Percentiles rank a stretch among this genome's conserved stretches.
These are phyloP conservation scores for Psilocybe sp. DNA, from an alignment of 768 basidiomycete species.

Conservation along the genomic window DNA sequence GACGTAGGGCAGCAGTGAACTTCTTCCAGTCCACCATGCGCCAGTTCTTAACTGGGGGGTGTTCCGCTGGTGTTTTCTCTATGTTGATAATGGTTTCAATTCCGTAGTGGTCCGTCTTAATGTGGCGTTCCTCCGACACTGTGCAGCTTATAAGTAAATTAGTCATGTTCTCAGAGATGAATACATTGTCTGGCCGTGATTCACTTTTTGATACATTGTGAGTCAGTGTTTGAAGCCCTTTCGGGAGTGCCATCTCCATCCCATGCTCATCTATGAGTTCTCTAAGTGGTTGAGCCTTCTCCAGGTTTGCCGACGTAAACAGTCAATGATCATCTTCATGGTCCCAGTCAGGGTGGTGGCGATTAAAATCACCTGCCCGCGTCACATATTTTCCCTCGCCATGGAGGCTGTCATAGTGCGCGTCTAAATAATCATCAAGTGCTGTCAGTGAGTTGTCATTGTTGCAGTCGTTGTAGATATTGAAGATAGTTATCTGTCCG, in stretches of 20 bases:
- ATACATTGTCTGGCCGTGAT: conserved; percentile 45
- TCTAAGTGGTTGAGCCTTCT: conserved; percentile 22
- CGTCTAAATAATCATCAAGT: not conserved
- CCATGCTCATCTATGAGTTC: conserved; percentile 19
- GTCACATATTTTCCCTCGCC: conserved; percentile 39
- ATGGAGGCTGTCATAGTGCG: conserved; percentile 15
- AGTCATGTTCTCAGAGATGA: conserved; percentile 15
- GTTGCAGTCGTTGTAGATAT: too few relatives aligned
- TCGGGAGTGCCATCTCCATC: conserved; percentile 33
- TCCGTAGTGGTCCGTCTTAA: conserved; percentile 38
- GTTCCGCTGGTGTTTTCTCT: too few relatives aligned
- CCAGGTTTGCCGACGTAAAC: conserved; percentile 24
- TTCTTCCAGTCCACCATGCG: too few relatives aligned
- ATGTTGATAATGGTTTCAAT: conserved; percentile 30
- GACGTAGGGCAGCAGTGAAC: too few relatives aligned
- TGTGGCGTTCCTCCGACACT: not conserved
- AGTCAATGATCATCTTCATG: conserved; percentile 26
- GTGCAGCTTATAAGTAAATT: conserved; percentile 26
- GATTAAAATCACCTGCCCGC: conserved; percentile 42
- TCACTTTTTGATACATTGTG: conserved; percentile 23
- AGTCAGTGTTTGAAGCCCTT: conserved; percentile 30
- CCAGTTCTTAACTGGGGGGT: too few relatives aligned
- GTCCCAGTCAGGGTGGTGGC: conserved; percentile 40
- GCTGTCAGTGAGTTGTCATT: conserved; percentile 3
- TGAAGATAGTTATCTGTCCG: conserved; percentile 24